A percentile compares a stretch with the other conserved stretches of the same genome.
Evolutionary conservation across 2,329 filamentous ascomycete species (phyloP).

Genomic region (Aspergillus spinulosporus): DNA sequence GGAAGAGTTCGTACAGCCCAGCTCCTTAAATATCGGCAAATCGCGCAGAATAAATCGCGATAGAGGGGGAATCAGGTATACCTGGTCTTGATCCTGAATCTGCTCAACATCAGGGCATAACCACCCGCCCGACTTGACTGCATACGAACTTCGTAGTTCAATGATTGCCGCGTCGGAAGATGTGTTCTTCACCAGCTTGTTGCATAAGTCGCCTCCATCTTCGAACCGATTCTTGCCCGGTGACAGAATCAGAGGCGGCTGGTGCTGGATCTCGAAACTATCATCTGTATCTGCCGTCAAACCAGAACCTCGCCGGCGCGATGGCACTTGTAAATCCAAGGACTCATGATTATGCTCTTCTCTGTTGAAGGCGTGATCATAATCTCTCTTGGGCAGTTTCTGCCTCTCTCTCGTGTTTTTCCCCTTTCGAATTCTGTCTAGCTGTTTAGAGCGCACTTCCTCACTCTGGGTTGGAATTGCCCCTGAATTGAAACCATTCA

Average conservation of each 20-base stretch:
- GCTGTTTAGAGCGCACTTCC: conserved; percentile 1
- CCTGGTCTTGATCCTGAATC: conserved; percentile 24
- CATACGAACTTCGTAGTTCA: conserved; percentile 18
- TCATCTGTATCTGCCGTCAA: not conserved
- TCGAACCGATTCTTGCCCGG: conserved; percentile 8
- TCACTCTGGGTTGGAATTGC: not conserved
- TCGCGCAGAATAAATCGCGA: conserved; percentile 50
- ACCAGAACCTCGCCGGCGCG: not conserved
- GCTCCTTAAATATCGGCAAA: conserved; percentile 28
- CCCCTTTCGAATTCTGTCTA: not conserved
- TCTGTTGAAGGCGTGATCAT: not conserved
- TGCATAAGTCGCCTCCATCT: not conserved
- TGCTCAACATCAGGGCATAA: conserved; percentile 15
- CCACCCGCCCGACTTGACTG: not conserved
- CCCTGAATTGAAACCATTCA: not conserved
- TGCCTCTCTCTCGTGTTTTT: conserved; percentile 3
- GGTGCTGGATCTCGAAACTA: not conserved
- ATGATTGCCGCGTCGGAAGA: conserved; percentile 14
- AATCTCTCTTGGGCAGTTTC: not conserved
- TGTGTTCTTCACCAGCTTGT: conserved; percentile 8
- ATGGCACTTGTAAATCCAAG: not conserved
- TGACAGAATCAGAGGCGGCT: conserved; percentile 8
- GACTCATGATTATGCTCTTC: not conserved
- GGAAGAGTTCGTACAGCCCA: not conserved
- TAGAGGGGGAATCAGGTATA: conserved; percentile 49